Conservation (phyloP, 1,139 yeast species). For the Saccharomyces hybrid region DNA sequence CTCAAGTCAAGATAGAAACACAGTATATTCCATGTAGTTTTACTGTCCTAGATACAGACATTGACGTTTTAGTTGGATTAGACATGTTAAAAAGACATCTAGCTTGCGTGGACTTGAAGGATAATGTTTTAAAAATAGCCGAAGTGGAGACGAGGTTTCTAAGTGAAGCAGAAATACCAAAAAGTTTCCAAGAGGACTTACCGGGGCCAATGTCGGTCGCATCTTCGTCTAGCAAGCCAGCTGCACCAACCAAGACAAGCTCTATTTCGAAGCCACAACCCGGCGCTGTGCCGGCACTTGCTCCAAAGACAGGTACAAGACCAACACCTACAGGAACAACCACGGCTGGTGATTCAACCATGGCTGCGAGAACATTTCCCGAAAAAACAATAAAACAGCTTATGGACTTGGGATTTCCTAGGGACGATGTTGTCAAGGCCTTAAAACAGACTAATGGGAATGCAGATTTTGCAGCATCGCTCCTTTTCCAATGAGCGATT, state of each 20-base stretch:
- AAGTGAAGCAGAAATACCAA: constrained; percentile 65
- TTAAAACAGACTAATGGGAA: constrained; percentile 63
- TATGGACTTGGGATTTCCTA: constrained; percentile 62
- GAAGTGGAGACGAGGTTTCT: constrained; percentile 64
- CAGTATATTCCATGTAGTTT: constrained; percentile 70
- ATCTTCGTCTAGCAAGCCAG: not conserved
- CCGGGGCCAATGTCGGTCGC: constrained; percentile 3
- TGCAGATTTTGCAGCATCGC: constrained; percentile 77
- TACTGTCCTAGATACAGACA: constrained; percentile 70
- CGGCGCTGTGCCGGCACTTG: constrained; percentile 14
- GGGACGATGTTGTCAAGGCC: constrained; percentile 58
- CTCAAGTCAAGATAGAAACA: constrained; percentile 72
- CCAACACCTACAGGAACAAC: constrained; percentile 17
- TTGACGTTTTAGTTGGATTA: constrained; percentile 49
- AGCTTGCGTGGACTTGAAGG: constrained; percentile 68
- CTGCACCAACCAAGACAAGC: not conserved
- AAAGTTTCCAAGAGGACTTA: constrained; percentile 17
- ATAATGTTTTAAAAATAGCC: constrained; percentile 63
- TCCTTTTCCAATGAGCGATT: constrained; percentile 41
- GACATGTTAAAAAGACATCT: constrained; percentile 80
- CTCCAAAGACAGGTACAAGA: constrained; percentile 17
- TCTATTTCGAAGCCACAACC: not conserved
- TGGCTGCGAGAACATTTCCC: constrained; percentile 25
- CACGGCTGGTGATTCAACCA: constrained; percentile 4
- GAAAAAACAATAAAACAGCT: constrained; percentile 48